Base-by-base conservation (phyloP, 306 rosid species). In the Oxytropis ochrocephala region DNA sequence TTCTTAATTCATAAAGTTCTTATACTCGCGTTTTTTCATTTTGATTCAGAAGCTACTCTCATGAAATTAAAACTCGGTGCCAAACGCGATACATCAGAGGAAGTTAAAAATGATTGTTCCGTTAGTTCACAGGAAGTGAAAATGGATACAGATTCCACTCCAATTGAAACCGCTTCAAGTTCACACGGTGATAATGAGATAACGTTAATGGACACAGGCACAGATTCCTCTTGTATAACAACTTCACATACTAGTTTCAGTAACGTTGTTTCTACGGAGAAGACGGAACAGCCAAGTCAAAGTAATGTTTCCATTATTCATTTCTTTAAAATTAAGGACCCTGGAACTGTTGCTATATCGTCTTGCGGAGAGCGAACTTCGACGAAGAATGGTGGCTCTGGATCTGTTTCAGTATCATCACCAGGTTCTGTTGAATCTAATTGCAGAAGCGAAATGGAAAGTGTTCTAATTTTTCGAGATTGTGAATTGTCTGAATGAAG, bases 41-140 rank as follows among this genome's bases (percentile, higher is more conserved):
- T 76, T 61, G 54, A 73, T 73, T 80, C 86, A 91, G 97, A 91
- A 79, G 81, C 89, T 39, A 95, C 99, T 7, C 88, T 91, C 1
- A 72, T 87, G 92, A 95, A 86, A 79, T 91, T 95, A 33, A 91
- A 85, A 75, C 73, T 78, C 9, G 99, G 97, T 63, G 90, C 96
- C 1, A 80, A 79, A 49, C 83, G 80, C 4, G 81, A 81, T 39
- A 48, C 56, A 27, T 61, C 56, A 8, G 29, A 59, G 16, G 80
- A 53, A 29, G 54, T 47, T 21, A 79, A 49, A 24, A 46, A 29
- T 42, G 77, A 76, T 42, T 82, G 83, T 69, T n/a, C 64, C 50
- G 67, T 67, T 38, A 62, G 79, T 78, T 79, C 78, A 35, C 62
- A 77, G 55, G 85, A 72, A 53, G 77, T 60, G 67, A 78, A 72